These are phyloP conservation scores for Fusarium sp. DNA, from an alignment of 2,329 filamentous ascomycete genomes.

Conservation along the genomic window DNA sequence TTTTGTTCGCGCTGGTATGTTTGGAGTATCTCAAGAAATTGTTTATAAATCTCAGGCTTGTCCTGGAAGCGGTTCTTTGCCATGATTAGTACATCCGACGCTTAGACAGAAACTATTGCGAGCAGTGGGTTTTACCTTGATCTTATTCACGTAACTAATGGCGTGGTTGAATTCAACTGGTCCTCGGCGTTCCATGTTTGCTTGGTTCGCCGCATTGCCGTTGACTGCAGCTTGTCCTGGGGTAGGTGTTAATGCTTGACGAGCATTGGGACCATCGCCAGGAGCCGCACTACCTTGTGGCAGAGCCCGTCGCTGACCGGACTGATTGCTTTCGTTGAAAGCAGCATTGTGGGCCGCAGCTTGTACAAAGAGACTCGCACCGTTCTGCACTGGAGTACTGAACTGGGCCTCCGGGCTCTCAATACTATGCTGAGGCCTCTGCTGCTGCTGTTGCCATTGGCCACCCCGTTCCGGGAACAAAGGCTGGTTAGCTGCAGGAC, in stretches of 20 bases:
- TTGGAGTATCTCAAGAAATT: constrained; percentile 97
- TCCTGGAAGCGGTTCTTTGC: constrained; percentile 92
- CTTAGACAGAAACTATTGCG: not conserved
- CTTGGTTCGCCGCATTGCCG: constrained; percentile 67
- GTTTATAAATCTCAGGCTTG: constrained; percentile 98
- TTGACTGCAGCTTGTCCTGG: constrained; percentile 70
- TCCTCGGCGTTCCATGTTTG: constrained; percentile 83
- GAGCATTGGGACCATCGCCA: constrained; percentile 58
- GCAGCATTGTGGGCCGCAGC: constrained; percentile 52
- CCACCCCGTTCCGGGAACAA: constrained; percentile 61
- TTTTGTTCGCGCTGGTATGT: constrained; percentile 98
- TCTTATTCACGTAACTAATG: constrained; percentile 99
- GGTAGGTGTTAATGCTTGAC: constrained; percentile 70
- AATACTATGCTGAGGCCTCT: constrained; percentile 64
- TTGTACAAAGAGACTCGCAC: constrained; percentile 60
- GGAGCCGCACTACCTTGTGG: constrained; percentile 48
- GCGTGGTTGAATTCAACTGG: constrained; percentile 99
- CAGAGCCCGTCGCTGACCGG: constrained; percentile 49
- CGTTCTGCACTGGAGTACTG: constrained; percentile 66
- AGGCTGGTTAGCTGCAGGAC: constrained; percentile 54
- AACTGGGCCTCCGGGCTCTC: constrained; percentile 73
- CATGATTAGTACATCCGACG: constrained; percentile 36
- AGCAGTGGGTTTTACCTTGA: constrained; percentile 76
- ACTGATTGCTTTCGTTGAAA: constrained; percentile 47
- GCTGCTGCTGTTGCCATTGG: constrained; percentile 64